phyloP scores from a whole-genome alignment of 2,329 filamentous ascomycete species.

The Aspergillus hiratsukae region DNA sequence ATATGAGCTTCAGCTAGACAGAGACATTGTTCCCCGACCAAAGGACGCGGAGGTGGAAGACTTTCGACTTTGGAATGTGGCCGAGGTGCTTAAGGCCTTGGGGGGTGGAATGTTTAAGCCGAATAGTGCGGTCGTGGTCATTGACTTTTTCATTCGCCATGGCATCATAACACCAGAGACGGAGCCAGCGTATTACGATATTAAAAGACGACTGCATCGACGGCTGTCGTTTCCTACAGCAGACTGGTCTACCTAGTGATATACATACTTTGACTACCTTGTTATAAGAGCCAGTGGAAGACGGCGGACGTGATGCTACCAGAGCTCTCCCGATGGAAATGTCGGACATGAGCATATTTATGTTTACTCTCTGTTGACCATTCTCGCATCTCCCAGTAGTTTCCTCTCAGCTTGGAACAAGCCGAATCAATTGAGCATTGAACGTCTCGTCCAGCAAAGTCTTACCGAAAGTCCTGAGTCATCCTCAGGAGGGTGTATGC shows the following conservation, averaged over 20 bases:
- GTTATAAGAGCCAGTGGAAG: no score
- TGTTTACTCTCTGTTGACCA: background rate
- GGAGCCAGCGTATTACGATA: constrained; percentile 26
- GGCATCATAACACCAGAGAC: constrained; percentile 27
- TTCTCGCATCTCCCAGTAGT: background rate
- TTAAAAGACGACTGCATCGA: constrained; percentile 28
- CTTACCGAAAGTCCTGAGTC: background rate
- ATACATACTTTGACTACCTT: no score
- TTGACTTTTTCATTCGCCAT: constrained; percentile 32
- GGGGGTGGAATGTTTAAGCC: constrained; percentile 25
- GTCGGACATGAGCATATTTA: background rate
- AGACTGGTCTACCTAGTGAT: background rate
- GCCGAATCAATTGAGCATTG: background rate
- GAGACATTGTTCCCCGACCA: constrained; percentile 19
- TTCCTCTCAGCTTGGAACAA: background rate
- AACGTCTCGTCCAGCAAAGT: background rate
- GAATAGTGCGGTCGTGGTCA: constrained; percentile 27
- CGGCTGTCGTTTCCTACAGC: constrained; percentile 1
- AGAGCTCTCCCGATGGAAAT: background rate
- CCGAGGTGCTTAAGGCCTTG: constrained; percentile 24
- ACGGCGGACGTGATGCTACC: no score
- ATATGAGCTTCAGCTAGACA: constrained; percentile 29
- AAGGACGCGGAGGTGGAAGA: constrained; percentile 27
- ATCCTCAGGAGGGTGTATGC: background rate
- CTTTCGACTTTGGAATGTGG: constrained; percentile 24